phyloP scores from a whole-genome alignment of 306 rosid genomes.

The Dalbergia cultrata region DNA sequence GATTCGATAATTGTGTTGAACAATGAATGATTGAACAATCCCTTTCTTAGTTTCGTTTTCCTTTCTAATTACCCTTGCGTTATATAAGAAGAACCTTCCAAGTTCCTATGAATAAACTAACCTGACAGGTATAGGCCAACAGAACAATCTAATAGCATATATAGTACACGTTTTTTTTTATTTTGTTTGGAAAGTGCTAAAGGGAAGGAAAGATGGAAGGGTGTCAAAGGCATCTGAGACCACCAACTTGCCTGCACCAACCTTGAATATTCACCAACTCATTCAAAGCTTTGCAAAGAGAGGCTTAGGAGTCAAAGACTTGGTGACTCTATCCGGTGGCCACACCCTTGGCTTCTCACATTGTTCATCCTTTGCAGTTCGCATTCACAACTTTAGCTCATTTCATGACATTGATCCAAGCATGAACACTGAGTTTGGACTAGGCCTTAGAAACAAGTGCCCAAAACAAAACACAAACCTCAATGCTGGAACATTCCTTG shows the following conservation, averaged over 20 bases:
- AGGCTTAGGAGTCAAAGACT: conserved; percentile 68
- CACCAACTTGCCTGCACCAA: conserved; percentile 71
- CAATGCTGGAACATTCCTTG: conserved; percentile 66
- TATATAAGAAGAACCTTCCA: background rate
- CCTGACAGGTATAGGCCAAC: conserved; percentile 57
- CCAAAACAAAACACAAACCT: conserved; percentile 56
- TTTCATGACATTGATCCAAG: conserved; percentile 66
- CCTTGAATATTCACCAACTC: conserved; percentile 62
- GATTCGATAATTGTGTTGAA: background rate
- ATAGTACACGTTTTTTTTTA: background rate
- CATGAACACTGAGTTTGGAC: conserved; percentile 60
- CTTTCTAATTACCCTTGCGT: conserved; percentile 1
- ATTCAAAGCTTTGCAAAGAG: conserved; percentile 67
- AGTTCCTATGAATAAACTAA: conserved; percentile 41
- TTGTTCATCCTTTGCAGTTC: conserved; percentile 66
- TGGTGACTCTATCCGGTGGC: conserved; percentile 85
- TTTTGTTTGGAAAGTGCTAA: conserved; percentile 64
- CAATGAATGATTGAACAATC: background rate
- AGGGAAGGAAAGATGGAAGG: conserved; percentile 86
- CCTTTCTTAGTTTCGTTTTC: background rate
- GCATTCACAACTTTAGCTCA: conserved; percentile 57
- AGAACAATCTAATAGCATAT: background rate
- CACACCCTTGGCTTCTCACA: conserved; percentile 84
- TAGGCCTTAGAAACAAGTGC: conserved; percentile 54
- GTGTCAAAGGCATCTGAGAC: conserved; percentile 74